Evolutionary conservation across 192 early-diverging fungal species (phyloP).

Genomic region (Bifiguratus adelaidae): DNA sequence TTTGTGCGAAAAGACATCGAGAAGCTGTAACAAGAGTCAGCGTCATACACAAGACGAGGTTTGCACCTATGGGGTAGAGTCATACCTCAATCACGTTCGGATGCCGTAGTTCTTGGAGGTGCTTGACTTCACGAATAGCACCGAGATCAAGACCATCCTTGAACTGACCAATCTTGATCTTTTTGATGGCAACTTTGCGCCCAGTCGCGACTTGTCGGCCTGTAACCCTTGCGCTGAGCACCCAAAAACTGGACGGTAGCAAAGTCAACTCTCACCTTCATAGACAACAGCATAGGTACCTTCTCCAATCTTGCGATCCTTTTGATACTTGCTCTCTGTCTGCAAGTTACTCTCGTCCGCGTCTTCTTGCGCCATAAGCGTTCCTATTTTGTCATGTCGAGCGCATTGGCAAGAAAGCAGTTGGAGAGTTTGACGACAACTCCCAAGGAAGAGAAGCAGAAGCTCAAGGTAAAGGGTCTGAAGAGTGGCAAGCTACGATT

Average conservation of each 20-base stretch:
- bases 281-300: constrained; percentile 96
- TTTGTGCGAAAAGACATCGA: constrained; percentile 89
- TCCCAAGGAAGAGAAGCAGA: too few species aligned
- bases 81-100: constrained; percentile 81
- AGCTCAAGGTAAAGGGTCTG: too few species aligned
- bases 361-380: too few species aligned
- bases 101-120: constrained; percentile 84
- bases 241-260: background rate
- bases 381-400: too few species aligned
- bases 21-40: constrained; percentile 37
- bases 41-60: background rate
- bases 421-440: too few species aligned
- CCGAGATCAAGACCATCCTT: constrained; percentile 94
- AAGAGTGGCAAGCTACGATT: background rate
- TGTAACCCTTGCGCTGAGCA: constrained; percentile 1
- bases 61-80: background rate
- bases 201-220: constrained; percentile 45
- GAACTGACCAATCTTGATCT: constrained; percentile 89
- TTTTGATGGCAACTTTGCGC: constrained; percentile 88
- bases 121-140: constrained; percentile 91
- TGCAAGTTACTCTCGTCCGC: constrained; percentile 56
- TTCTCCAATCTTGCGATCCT: constrained; percentile 88
- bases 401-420: too few species aligned
- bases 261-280: constrained; percentile 34
- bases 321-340: constrained; percentile 64